phyloP scores from a whole-genome alignment of 805 yeast species.

The Torulaspora maleeae region DNA sequence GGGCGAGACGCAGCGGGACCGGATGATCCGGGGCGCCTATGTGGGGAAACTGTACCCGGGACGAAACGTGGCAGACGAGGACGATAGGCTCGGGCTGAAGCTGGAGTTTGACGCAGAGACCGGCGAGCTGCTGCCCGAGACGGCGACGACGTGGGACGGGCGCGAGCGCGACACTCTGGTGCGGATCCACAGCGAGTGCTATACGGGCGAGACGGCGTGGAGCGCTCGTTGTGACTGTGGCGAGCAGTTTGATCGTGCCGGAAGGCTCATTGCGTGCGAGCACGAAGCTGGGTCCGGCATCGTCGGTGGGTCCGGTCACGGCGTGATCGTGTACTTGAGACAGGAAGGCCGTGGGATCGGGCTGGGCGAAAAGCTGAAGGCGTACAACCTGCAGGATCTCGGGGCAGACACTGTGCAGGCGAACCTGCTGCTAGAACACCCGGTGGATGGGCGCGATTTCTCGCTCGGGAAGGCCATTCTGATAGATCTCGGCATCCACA shows the following conservation, averaged over 20 bases:
- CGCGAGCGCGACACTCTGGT: slow-evolving; percentile 50
- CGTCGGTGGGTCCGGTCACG: slow-evolving; percentile 69
- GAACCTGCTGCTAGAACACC: slow-evolving; percentile 84
- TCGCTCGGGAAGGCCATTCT: slow-evolving; percentile 91
- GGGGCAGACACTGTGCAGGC: slow-evolving; percentile 99
- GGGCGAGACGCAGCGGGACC: slow-evolving; percentile 79
- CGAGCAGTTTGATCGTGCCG: slow-evolving; percentile 98
- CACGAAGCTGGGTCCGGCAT: slow-evolving; percentile 27
- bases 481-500: slow-evolving; percentile 67
- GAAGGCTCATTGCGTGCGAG: slow-evolving; percentile 62
- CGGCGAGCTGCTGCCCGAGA: slow-evolving; percentile 25
- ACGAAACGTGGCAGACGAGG: slow-evolving; percentile 61
- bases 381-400: slow-evolving; percentile 91
- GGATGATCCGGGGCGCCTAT: slow-evolving; percentile 99
- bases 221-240: slow-evolving; percentile 99
- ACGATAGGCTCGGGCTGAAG: slow-evolving; percentile 41
- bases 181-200: slow-evolving; percentile 94
- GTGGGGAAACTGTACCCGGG: slow-evolving; percentile 89
- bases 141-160: slow-evolving; percentile 27
- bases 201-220: slow-evolving; percentile 99
- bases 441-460: slow-evolving; percentile 96
- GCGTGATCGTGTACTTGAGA: slow-evolving; percentile 90
- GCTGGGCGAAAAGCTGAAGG: slow-evolving; percentile 93
- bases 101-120: slow-evolving; percentile 42
- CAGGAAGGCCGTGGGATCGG: slow-evolving; percentile 99